These are phyloP conservation scores for Clathrus columnatus DNA, from an alignment of 768 basidiomycete genomes.

Conservation along the genomic window DNA sequence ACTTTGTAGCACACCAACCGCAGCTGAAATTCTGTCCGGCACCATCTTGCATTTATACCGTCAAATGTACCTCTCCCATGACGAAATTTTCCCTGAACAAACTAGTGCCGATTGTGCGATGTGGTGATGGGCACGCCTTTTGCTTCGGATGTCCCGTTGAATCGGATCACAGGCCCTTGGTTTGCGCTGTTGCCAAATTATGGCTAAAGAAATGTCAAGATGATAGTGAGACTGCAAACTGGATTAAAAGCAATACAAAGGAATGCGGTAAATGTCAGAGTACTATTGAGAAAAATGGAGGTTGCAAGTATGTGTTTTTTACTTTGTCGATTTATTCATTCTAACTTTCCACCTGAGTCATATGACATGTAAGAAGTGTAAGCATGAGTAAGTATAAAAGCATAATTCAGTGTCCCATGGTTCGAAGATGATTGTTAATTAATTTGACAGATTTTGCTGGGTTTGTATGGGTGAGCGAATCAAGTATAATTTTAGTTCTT, in stretches of 20 bases:
- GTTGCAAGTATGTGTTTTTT: constrained; percentile 81
- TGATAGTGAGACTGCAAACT: constrained; percentile 97
- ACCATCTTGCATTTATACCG: constrained; percentile 89
- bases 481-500: constrained; percentile 10
- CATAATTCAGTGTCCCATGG: constrained; percentile 2
- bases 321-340: constrained; percentile 12
- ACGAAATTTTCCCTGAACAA: constrained; percentile 63
- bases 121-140: constrained; percentile 63
- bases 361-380: constrained; percentile 99
- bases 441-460: constrained; percentile 70
- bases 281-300: constrained; percentile 99
- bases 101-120: constrained; percentile 83
- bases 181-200: constrained; percentile 81
- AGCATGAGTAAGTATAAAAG: constrained; percentile 45
- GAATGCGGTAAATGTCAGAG: constrained; percentile 94
- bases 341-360: constrained; percentile 46
- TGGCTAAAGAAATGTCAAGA: constrained; percentile 98
- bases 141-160: constrained; percentile 93
- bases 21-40: constrained; percentile 92
- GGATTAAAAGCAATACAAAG: constrained; percentile 99
- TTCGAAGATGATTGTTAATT: constrained; percentile 3
- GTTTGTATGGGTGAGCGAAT: constrained; percentile 90
- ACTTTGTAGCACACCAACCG: constrained; percentile 80
- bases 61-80: constrained; percentile 78
- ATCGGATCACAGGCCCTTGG: constrained; percentile 83